These are phyloP conservation scores for Aureobasidium pullulans DNA, from an alignment of 2,329 filamentous ascomycete genomes.

Conservation along the genomic window DNA sequence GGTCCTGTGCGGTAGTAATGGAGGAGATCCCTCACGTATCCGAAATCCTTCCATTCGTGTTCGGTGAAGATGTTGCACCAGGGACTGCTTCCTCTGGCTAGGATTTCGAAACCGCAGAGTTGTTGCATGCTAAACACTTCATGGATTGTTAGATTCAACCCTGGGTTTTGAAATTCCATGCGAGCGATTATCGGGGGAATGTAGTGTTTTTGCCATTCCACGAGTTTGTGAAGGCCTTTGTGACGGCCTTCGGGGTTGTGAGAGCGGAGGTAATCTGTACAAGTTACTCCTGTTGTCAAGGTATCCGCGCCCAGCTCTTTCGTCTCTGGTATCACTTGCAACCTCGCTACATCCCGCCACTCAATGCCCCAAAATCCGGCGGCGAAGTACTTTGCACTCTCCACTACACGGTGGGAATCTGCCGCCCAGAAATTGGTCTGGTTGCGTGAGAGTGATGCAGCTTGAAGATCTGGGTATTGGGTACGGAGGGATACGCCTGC, in stretches of 20 bases:
- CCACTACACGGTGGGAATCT: constrained; percentile 46
- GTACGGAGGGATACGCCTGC: constrained; percentile 48
- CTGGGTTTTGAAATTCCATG: constrained; percentile 36
- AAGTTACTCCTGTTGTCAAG: constrained; percentile 47
- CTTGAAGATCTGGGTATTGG: constrained; percentile 44
- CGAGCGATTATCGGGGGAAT: constrained; percentile 39
- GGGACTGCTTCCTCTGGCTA: constrained; percentile 44
- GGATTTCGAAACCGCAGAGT: constrained; percentile 53
- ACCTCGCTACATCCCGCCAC: constrained; percentile 32
- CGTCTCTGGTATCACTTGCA: constrained; percentile 48
- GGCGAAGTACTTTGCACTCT: constrained; percentile 50
- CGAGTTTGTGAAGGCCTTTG: constrained; percentile 42
- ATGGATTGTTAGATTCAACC: constrained; percentile 35
- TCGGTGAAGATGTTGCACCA: constrained; percentile 52
- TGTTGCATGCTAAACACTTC: constrained; percentile 56
- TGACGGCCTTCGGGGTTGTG: constrained; percentile 37
- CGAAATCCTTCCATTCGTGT: constrained; percentile 48
- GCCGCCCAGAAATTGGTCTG: constrained; percentile 48
- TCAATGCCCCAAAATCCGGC: constrained; percentile 48
- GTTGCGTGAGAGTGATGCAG: constrained; percentile 21
- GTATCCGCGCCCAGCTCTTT: constrained; percentile 46
- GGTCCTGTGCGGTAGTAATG: constrained; percentile 54
- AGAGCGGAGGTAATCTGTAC: constrained; percentile 33
- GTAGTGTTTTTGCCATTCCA: constrained; percentile 42
- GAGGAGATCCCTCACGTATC: constrained; percentile 51